These are phyloP conservation scores for Barbarea vulgaris DNA, from an alignment of 345 rosid species.

Conservation along the genomic window DNA sequence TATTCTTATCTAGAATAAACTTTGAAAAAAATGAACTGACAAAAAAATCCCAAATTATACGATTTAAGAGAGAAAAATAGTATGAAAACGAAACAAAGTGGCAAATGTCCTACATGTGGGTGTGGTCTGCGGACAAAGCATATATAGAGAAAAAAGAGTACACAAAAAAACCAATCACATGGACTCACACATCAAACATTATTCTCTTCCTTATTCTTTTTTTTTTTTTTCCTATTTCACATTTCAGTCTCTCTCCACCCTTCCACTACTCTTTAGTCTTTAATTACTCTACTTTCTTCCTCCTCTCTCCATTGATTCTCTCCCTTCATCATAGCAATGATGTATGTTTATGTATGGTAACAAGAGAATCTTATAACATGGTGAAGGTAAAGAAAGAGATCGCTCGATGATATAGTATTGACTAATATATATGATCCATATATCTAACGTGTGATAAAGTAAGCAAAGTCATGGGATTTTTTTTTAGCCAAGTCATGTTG, in stretches of 20 bases:
- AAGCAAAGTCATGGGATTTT: background rate
- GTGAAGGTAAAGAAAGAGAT: background rate
- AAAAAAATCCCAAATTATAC: background rate
- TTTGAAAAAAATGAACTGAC: background rate
- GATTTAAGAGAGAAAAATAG: background rate
- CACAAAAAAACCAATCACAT: conserved; percentile 38
- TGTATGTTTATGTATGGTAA: background rate
- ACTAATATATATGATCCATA: background rate
- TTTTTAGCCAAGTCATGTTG: background rate
- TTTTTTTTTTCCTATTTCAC: background rate
- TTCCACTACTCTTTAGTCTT: conserved; percentile 10
- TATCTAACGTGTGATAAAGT: background rate
- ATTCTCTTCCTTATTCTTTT: conserved; percentile 8
- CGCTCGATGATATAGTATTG: background rate
- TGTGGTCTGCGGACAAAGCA: conserved; percentile 29
- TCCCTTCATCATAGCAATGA: background rate
- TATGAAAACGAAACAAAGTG: background rate
- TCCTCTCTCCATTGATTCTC: background rate
- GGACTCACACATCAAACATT: conserved; percentile 36
- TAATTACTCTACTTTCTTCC: background rate
- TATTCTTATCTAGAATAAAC: background rate
- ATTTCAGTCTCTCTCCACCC: background rate
- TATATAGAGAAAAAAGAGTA: conserved; percentile 12
- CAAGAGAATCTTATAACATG: background rate
- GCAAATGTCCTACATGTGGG: conserved; percentile 32